Percentiles rank a stretch among this genome's conserved stretches.
phyloP scores from a whole-genome alignment of 768 basidiomycete species.

The Suillus decipiens region DNA sequence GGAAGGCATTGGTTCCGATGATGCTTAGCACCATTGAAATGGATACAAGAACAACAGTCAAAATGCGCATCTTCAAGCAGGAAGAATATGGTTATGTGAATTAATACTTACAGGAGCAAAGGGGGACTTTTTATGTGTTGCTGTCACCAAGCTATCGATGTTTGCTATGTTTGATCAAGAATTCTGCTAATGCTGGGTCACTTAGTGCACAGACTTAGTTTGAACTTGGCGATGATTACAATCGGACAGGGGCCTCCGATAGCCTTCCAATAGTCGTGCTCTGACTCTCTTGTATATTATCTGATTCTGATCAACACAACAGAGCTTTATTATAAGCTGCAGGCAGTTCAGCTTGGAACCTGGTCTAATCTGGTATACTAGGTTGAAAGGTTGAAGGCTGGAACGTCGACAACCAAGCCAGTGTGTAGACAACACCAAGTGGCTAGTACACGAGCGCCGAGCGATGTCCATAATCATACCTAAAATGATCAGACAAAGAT shows the following conservation, averaged over 20 bases:
- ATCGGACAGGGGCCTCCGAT: background rate
- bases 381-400: background rate
- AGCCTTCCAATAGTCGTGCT: background rate
- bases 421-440: background rate
- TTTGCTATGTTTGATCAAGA: background rate
- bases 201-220: background rate
- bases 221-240: background rate
- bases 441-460: background rate
- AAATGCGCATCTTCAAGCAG: background rate
- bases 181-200: background rate
- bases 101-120: background rate
- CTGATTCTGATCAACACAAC: background rate
- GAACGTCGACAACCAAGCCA: background rate
- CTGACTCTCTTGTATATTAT: background rate
- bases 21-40: background rate
- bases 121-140: background rate
- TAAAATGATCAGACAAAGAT: background rate
- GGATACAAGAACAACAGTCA: background rate
- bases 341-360: background rate
- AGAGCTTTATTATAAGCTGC: background rate
- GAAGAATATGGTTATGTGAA: background rate
- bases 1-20: background rate
- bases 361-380: background rate
- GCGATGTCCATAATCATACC: background rate
- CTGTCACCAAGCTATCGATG: background rate